Evolutionary conservation across 1,284 basidiomycete genomes (phyloP), one percentile per base, ranked within the genome.

Genomic region (Pulveroboletus ridleyi): DNA sequence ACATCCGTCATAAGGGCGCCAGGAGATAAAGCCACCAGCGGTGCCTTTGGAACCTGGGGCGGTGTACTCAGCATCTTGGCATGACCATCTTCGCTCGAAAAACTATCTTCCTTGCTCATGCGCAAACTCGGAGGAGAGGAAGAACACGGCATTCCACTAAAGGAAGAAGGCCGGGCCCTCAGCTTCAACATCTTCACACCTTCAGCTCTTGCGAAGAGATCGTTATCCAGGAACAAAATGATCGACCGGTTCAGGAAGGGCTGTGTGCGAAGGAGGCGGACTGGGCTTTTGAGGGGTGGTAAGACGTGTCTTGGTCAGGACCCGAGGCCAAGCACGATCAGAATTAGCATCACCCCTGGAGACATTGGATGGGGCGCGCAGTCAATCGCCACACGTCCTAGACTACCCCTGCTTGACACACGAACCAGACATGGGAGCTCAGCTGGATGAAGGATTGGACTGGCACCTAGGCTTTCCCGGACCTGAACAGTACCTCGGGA

Each of bases 161-260:
- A 67, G 13, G 73, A 73, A 3, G 64, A 61, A 9, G 79, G 56
- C 23, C 49, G 59, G 15, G n/a, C 46, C 53, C 63, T 66, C 54
- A 71, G 58, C 52, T 61, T 68, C 17, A 77, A 4, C 76, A 86
- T 70, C 68, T 70, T 81, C 18, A 88, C 84, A 22, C 83, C 83
- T 52, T 84, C 81, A 0, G 72, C 74, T 68, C 82, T 83, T 11
- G 87, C 87, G 72, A 89, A 89, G 5, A 87, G 87, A 69, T 89
- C 87, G 29, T 83, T 82, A 58, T 86, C 85, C 39, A 86, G 66
- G 54, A 77, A 68, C 6, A n/a, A 78, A 64, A 22, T 70, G 68
- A 47, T 77, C 70, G 57, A 66, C 68, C 61, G 62, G 69, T 35
- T 62, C 52, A 5, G 67, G 60, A 47, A 60, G 49, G 54, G 58